phyloP scores from a whole-genome alignment of 192 early-diverging fungal genomes.

The Tieghemiomyces parasiticus region DNA sequence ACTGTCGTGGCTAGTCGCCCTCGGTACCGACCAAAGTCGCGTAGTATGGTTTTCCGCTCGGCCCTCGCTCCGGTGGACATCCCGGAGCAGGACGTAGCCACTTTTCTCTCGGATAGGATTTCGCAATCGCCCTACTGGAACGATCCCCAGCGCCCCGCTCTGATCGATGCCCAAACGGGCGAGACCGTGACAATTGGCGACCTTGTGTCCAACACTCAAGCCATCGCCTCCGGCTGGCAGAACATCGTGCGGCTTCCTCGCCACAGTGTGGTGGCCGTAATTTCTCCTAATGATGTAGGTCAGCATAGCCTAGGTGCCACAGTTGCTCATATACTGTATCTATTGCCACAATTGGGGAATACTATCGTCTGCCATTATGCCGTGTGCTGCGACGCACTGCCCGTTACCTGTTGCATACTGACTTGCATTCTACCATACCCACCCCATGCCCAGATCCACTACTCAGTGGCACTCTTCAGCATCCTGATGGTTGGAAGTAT shows the following conservation, averaged over 20 bases:
- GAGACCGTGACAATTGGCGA: constrained; percentile 38
- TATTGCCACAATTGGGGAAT: too few species aligned
- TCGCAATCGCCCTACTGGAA: constrained; percentile 19
- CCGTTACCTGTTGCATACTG: too few species aligned
- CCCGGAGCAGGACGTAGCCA: constrained; percentile 22
- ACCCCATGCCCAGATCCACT: constrained; percentile 22
- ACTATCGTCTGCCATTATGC: too few species aligned
- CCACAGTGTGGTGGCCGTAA: constrained; percentile 4
- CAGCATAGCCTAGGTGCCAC: too few species aligned
- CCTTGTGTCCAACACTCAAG: constrained; percentile 53
- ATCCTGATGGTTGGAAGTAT: constrained; percentile 48
- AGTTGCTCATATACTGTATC: too few species aligned
- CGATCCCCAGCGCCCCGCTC: constrained; percentile 15
- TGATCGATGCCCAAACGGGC: constrained; percentile 34
- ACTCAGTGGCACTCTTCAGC: constrained; percentile 44
- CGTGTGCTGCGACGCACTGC: too few species aligned
- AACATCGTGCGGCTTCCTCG: not conserved
- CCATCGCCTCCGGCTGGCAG: constrained; percentile 14
- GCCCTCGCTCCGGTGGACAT: constrained; percentile 13
- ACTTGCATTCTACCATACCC: too few species aligned
- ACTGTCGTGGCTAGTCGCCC: too few species aligned
- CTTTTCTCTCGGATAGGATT: constrained; percentile 23
- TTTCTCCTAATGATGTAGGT: constrained; percentile 11
- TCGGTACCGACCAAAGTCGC: too few species aligned
- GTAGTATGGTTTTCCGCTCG: constrained; percentile 26